Conservation (phyloP, 768 basidiomycete species). For the Trametes maxima region DNA sequence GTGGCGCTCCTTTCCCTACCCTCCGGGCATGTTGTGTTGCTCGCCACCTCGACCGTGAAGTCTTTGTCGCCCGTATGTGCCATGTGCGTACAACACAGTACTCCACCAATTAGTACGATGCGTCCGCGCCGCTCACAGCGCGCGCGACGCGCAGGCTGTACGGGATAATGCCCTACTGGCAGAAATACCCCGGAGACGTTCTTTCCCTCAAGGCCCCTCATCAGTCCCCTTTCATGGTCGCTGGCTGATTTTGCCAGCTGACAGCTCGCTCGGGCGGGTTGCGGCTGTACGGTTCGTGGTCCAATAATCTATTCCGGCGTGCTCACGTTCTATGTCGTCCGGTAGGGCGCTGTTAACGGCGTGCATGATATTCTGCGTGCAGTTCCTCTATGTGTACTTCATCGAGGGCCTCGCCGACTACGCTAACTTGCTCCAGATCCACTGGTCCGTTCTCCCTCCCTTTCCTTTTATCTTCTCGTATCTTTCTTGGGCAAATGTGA, state of each 20-base stretch:
- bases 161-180: constrained; percentile 19
- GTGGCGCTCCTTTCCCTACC: no score
- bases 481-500: not conserved
- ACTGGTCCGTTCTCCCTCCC: constrained; percentile 13
- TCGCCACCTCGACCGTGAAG: no score
- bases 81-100: not conserved
- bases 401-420: constrained; percentile 9
- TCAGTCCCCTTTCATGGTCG: not conserved
- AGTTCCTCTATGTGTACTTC: constrained; percentile 18
- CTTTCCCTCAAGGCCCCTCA: not conserved
- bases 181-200: constrained; percentile 9
- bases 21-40: no score
- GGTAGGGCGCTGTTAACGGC: constrained; percentile 10
- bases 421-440: constrained; percentile 3
- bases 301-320: no score
- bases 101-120: no score
- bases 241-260: no score
- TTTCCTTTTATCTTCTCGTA: no score
- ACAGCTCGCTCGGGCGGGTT: not conserved
- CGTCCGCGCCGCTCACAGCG: not conserved
- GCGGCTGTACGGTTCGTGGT: constrained; percentile 10
- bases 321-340: not conserved
- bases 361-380: constrained; percentile 16
- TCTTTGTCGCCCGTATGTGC: constrained; percentile 17
- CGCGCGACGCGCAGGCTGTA: constrained; percentile 1